These are phyloP conservation scores for Verticillium dahliae DNA, from an alignment of 2,329 filamentous ascomycete genomes.

Conservation along the genomic window DNA sequence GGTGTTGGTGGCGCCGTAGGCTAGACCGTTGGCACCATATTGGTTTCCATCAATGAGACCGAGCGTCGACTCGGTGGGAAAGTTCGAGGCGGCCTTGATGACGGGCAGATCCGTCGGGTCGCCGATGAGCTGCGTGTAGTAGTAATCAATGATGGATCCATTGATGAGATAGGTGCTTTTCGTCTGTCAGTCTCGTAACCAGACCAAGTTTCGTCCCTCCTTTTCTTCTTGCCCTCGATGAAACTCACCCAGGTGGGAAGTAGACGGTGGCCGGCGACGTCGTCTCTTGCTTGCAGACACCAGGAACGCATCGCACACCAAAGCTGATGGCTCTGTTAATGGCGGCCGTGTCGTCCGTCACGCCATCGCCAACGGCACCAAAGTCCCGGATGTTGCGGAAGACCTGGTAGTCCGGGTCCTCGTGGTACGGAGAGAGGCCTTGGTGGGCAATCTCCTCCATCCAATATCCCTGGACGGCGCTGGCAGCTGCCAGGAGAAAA, in stretches of 20 bases:
- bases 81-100: constrained; percentile 45
- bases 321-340: constrained; percentile 26
- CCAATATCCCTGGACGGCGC: constrained; percentile 24
- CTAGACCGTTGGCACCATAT: constrained; percentile 33
- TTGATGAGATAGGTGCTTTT: constrained; percentile 61
- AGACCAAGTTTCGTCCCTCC: neutral
- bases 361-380: constrained; percentile 31
- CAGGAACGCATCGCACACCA: constrained; percentile 34
- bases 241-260: constrained; percentile 26
- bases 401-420: constrained; percentile 31
- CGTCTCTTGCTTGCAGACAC: constrained; percentile 25
- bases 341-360: constrained; percentile 26
- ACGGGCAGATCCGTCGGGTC: constrained; percentile 54
- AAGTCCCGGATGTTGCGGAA: constrained; percentile 42
- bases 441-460: constrained; percentile 39
- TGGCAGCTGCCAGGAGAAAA: constrained; percentile 9
- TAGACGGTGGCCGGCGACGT: constrained; percentile 29
- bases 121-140: constrained; percentile 74
- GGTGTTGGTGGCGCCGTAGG: constrained; percentile 50
- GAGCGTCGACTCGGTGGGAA: constrained; percentile 28
- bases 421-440: constrained; percentile 39
- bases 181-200: neutral
- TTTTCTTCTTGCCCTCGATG: neutral
- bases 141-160: constrained; percentile 65
- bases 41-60: constrained; percentile 42